phyloP scores from a whole-genome alignment of 2,329 filamentous ascomycete genomes.

The Phialophora tarda region DNA sequence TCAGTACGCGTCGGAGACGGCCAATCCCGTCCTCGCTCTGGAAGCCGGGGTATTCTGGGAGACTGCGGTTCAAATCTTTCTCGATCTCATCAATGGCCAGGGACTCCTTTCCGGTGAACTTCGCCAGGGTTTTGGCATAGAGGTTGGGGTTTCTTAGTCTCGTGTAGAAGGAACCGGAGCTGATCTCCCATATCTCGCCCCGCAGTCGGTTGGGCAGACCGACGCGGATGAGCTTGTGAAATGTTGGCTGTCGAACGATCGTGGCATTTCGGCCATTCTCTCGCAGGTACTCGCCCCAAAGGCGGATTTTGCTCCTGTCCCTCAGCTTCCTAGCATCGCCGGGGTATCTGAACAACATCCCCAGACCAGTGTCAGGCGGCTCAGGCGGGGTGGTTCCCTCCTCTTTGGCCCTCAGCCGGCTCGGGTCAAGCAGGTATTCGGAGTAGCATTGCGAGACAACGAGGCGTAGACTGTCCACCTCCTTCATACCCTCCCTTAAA shows the following conservation, averaged over 20 bases:
- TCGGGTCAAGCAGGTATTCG: slow-evolving; percentile 70
- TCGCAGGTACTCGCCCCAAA: slow-evolving; percentile 95
- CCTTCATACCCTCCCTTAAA: slow-evolving; percentile 82
- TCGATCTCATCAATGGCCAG: slow-evolving; percentile 98
- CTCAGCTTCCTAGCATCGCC: slow-evolving; percentile 92
- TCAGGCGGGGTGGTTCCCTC: slow-evolving; percentile 53
- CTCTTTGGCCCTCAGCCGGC: slow-evolving; percentile 61
- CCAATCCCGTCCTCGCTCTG: slow-evolving; percentile 95
- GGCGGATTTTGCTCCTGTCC: slow-evolving; percentile 93
- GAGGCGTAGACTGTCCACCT: slow-evolving; percentile 80
- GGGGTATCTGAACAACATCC: slow-evolving; percentile 91
- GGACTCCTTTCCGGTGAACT: slow-evolving; percentile 83
- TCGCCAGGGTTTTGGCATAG: slow-evolving; percentile 81
- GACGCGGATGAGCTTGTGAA: slow-evolving; percentile 95
- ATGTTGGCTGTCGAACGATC: slow-evolving; percentile 91
- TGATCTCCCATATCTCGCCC: slow-evolving; percentile 95
- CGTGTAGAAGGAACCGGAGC: slow-evolving; percentile 87
- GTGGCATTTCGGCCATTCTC: slow-evolving; percentile 95
- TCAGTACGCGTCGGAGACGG: slow-evolving; percentile 84
- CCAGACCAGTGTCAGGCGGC: slow-evolving; percentile 89
- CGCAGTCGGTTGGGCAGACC: slow-evolving; percentile 90
- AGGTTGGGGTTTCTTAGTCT: slow-evolving; percentile 83
- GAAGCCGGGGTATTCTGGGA: slow-evolving; percentile 96
- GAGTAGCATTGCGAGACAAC: slow-evolving; percentile 89
- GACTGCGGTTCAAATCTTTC: slow-evolving; percentile 93